These are phyloP conservation scores for Angomonas deanei DNA, from an alignment of 208 protist species.

Conservation along the genomic window DNA sequence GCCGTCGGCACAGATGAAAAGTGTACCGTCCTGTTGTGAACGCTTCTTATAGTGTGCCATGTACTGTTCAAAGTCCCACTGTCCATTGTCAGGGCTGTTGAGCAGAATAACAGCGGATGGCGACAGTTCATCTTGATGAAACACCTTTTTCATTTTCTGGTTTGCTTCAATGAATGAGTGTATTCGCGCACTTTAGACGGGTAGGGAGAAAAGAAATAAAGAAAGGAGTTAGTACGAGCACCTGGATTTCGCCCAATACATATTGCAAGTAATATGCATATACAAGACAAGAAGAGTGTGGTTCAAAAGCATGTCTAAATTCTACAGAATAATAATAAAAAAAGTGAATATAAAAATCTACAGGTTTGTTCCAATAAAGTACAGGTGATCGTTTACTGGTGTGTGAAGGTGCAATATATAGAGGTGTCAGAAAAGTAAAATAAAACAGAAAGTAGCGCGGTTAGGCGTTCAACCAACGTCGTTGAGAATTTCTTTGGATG, in stretches of 20 bases:
- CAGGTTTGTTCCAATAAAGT: no score
- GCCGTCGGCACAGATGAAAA: slow-evolving; percentile 2
- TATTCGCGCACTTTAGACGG: slow-evolving; percentile 4
- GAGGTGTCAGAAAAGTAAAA: slow-evolving; percentile 3
- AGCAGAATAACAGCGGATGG: not conserved
- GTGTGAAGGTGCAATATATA: no score
- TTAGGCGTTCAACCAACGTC: not conserved
- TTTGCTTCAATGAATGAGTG: no score
- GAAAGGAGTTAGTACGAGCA: no score
- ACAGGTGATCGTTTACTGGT: no score
- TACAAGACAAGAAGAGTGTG: not conserved
- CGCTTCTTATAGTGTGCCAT: not conserved
- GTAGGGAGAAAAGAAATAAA: slow-evolving; percentile 5
- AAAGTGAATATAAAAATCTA: no score
- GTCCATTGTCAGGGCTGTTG: not conserved
- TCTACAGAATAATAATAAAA: no score
- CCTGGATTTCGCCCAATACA: no score
- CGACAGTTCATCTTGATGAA: not conserved
- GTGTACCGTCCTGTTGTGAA: not conserved
- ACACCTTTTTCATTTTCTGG: slow-evolving; percentile 4
- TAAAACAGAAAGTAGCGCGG: not conserved
- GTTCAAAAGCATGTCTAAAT: not conserved
- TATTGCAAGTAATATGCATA: no score
- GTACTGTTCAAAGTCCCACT: not conserved
- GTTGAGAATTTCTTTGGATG: not conserved